A percentile compares a stretch with the other conserved stretches of the same genome.
These are phyloP conservation scores for Acanthamoeba sp. DNA, from an alignment of 208 protist species.

Conservation along the genomic window DNA sequence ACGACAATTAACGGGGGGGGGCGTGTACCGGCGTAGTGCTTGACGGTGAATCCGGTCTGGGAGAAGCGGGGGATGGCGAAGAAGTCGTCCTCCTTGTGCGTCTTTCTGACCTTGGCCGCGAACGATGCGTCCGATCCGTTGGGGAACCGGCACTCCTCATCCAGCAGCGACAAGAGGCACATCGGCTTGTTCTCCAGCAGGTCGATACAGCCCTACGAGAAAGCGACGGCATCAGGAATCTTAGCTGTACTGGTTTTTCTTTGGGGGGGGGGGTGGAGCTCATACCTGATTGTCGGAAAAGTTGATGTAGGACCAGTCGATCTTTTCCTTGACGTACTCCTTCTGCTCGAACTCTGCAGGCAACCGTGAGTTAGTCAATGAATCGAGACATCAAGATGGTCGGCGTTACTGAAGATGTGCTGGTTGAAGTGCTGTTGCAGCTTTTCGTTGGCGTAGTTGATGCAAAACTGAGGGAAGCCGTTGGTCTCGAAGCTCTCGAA, in stretches of 20 bases:
- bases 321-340: slow-evolving; percentile 88
- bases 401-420: slow-evolving; percentile 93
- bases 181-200: slow-evolving; percentile 87
- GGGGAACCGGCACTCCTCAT: slow-evolving; percentile 92
- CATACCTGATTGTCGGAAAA: slow-evolving; percentile 88
- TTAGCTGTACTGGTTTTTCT: no score
- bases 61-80: slow-evolving; percentile 71
- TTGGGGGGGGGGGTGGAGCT: no score
- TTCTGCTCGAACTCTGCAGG: slow-evolving; percentile 75
- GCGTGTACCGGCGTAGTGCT: slow-evolving; percentile 96
- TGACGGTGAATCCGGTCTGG: slow-evolving; percentile 90
- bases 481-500: slow-evolving; percentile 96
- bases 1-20: background rate
- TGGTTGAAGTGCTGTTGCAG: slow-evolving; percentile 94
- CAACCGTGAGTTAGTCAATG: no score
- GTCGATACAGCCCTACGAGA: slow-evolving; percentile 72
- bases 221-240: no score
- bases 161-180: slow-evolving; percentile 90
- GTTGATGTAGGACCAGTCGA: slow-evolving; percentile 86
- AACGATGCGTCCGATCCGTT: slow-evolving; percentile 77
- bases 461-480: slow-evolving; percentile 96
- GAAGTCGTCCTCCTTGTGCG: slow-evolving; percentile 70
- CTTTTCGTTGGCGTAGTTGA: slow-evolving; percentile 99
- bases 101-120: slow-evolving; percentile 48
- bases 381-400: no score